Conservation (phyloP, 441 rosid genomes). For the Daphne laureola region DNA sequence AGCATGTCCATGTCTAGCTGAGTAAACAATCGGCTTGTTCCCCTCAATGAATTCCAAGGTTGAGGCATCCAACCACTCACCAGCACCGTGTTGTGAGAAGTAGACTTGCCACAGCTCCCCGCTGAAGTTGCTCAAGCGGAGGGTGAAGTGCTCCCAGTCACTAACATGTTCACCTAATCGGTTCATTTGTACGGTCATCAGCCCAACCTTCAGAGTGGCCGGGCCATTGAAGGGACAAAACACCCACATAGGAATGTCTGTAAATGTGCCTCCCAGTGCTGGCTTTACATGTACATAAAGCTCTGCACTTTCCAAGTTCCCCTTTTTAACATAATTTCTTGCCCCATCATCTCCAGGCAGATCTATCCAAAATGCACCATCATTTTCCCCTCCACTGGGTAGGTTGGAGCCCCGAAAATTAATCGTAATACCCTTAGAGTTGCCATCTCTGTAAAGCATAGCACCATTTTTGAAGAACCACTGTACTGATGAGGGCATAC, state of each 20-base stretch:
- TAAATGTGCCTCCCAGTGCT: slow-evolving; percentile 57
- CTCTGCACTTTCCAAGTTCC: slow-evolving; percentile 50
- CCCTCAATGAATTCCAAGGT: slow-evolving; percentile 39
- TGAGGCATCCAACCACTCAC: slow-evolving; percentile 47
- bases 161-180: slow-evolving; percentile 56
- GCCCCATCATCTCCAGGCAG: slow-evolving; percentile 40
- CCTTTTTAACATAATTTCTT: slow-evolving; percentile 33
- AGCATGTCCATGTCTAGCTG: slow-evolving; percentile 59
- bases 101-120: slow-evolving; percentile 59
- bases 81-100: slow-evolving; percentile 69
- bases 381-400: slow-evolving; percentile 48
- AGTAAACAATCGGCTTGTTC: slow-evolving; percentile 46
- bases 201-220: slow-evolving; percentile 51
- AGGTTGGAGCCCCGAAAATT: slow-evolving; percentile 43
- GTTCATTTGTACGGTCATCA: slow-evolving; percentile 40
- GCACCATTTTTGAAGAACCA: slow-evolving; percentile 74
- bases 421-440: slow-evolving; percentile 31
- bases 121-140: slow-evolving; percentile 52
- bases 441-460: slow-evolving; percentile 31
- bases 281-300: slow-evolving; percentile 67
- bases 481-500: slow-evolving; percentile 55
- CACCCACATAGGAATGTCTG: slow-evolving; percentile 65
- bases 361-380: slow-evolving; percentile 53
- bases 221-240: slow-evolving; percentile 75
- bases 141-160: slow-evolving; percentile 73